Evolutionary conservation across 2,329 filamentous ascomycete species (phyloP), one percentile per base, ranked within the genome.

Genomic region (Cordyceps cateniannulata): DNA sequence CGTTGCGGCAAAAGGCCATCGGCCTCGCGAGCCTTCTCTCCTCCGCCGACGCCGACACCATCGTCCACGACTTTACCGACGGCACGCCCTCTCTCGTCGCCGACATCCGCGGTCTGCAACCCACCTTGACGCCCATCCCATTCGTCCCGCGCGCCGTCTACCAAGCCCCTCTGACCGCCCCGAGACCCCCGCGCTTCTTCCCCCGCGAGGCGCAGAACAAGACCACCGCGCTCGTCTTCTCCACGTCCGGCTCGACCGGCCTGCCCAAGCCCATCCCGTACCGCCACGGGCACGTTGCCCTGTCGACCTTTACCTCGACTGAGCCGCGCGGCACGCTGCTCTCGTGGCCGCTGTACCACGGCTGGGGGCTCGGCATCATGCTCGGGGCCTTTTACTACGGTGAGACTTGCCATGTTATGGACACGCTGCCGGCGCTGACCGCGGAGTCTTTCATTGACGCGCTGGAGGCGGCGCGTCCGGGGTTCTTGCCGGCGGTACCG

Each of bases 1-100:
- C 73, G 3, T 74, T 72, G 3, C 66, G 72, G 22, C 70, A 75
- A 32, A 68, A 72, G 1, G 65, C 69, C 1, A 67, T 65, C 6
- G 73, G 73, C 1, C 64, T 74, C 40, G 69, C 72, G 38, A 68
- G 67, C 3, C 65, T 73, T 1, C 60, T 73, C 32, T 65, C 51
- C 14, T 58, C 63, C 1, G 72, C 71, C 0, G 66, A 63, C 0
- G 67, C 69, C 14, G 56, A 65, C n/a, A 65, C 63, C 18, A 48
- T 74, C 7, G 25, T 72, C 5, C 65, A 66, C 5, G 67, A 73
- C 35, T 12, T 40, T 3, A 45, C 32, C 9, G 22, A 25, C 3
- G 42, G 9, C 38, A 42, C 50, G 6, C 16, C 16, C 10, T 8
- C 53, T 9, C 48, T 45, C n/a, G 29, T 20, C 22, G 1, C 22